These are phyloP conservation scores for Apiospora malaysiana DNA, from an alignment of 2,329 filamentous ascomycete genomes.

Conservation along the genomic window DNA sequence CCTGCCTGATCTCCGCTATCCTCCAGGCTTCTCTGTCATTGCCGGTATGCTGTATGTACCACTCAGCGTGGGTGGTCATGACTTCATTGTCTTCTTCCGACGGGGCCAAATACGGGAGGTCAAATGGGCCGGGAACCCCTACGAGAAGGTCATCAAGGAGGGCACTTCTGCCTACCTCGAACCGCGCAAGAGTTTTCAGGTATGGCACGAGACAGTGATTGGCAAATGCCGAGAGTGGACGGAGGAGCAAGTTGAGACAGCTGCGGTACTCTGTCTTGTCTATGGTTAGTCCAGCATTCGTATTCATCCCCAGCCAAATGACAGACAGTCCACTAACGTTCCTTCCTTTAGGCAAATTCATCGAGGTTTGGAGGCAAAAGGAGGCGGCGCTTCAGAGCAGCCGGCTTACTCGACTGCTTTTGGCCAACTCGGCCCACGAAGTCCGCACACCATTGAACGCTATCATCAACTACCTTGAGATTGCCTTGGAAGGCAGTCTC, in stretches of 20 bases:
- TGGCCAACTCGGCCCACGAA: conserved; percentile 91
- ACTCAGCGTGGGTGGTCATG: conserved; percentile 73
- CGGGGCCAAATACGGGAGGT: conserved; percentile 76
- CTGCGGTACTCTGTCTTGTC: conserved; percentile 84
- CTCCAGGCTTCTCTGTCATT: conserved; percentile 78
- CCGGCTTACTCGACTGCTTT: conserved; percentile 76
- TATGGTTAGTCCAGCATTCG: conserved; percentile 64
- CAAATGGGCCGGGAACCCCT: conserved; percentile 87
- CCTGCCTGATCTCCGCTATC: conserved; percentile 81
- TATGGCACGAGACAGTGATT: conserved; percentile 80
- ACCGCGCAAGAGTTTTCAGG: conserved; percentile 79
- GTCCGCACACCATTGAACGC: conserved; percentile 90
- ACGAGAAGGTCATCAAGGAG: conserved; percentile 76
- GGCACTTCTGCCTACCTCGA: conserved; percentile 78
- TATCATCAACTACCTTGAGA: conserved; percentile 94
- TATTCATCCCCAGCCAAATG: not conserved
- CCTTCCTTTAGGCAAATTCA: conserved; percentile 66
- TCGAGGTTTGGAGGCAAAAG: conserved; percentile 92
- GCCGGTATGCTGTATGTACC: conserved; percentile 84
- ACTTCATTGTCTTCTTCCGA: conserved; percentile 94
- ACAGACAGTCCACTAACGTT: conserved; percentile 22
- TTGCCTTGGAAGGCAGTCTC: conserved; percentile 80
- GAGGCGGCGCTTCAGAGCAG: conserved; percentile 83
- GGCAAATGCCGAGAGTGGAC: conserved; percentile 88
- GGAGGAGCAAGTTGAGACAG: conserved; percentile 87